phyloP scores from a whole-genome alignment of 192 early-diverging fungal species.

The Coemansia sp. region DNA sequence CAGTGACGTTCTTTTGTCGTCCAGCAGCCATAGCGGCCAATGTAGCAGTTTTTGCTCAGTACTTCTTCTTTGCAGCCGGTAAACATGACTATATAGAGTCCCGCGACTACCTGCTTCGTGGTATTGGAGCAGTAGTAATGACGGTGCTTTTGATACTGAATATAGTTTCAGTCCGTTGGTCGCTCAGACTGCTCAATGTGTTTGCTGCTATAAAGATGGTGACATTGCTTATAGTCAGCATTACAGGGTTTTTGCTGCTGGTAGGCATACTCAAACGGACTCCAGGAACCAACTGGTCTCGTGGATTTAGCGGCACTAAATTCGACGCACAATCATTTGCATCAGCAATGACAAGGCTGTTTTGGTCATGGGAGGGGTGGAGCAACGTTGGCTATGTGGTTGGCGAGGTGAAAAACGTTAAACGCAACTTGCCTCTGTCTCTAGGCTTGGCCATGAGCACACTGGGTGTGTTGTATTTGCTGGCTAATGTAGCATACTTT shows the following conservation, averaged over 20 bases:
- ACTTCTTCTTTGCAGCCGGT: conserved; percentile 54
- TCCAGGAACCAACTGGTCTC: conserved; percentile 53
- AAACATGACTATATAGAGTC: conserved; percentile 20
- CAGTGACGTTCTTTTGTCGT: conserved; percentile 55
- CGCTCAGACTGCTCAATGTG: conserved; percentile 63
- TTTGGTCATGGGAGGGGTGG: conserved; percentile 63
- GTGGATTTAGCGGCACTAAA: conserved; percentile 65
- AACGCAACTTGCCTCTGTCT: conserved; percentile 70
- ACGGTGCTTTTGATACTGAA: conserved; percentile 61
- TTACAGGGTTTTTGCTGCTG: conserved; percentile 69
- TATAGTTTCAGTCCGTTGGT: conserved; percentile 60
- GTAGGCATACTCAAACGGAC: conserved; percentile 52
- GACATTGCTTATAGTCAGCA: conserved; percentile 62
- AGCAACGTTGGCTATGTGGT: conserved; percentile 77
- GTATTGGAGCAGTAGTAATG: conserved; percentile 58
- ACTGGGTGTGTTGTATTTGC: conserved; percentile 66
- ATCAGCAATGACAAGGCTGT: conserved; percentile 53
- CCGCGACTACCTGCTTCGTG: conserved; percentile 41
- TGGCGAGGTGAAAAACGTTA: conserved; percentile 78
- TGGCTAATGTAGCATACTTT: conserved; percentile 81
- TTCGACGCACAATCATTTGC: conserved; percentile 54
- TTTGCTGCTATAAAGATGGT: conserved; percentile 72
- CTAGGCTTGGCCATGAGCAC: conserved; percentile 72
- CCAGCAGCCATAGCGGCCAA: conserved; percentile 55
- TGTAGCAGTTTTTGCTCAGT: conserved; percentile 50